Evolutionary conservation across 805 yeast species (phyloP), one percentile per base, ranked within the genome.

Genomic region (Cyberlindnera japonica): DNA sequence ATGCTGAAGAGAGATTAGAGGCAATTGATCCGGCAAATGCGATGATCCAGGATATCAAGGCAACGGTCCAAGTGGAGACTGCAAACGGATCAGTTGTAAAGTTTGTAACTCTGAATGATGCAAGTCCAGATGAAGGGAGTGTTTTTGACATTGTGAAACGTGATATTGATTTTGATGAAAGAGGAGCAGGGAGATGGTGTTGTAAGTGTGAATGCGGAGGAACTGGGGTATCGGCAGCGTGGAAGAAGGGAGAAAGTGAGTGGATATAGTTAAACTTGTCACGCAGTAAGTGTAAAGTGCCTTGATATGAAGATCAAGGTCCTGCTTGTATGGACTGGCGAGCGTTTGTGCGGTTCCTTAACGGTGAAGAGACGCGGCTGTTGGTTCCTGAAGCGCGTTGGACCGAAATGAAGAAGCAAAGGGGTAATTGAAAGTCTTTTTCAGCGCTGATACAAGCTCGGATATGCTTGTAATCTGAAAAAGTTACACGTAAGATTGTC

Each of bases 1-100:
- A 87, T 6, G 62, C 49, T 13, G 63, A 61, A 14, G 58, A 40
- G 5, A 47, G 15, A 14, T 69, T 69, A 6, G 78, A 59, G 1
- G 84, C 79, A 15, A 85, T 79, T 13, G 95, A 85, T 2, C 97
- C 97, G 2, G 83, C 95, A 40, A 93, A 72, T 9, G 95, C 86
- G 37, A 93, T 76, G 43, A 88, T 68, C 98, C 98, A 91, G 13
- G 95, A 77, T 19, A 88, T 70, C 3, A 72, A 48, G 1, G 89
- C 83, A 38, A 90, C 77, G 1, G 89, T 77, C 27, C 85, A 68
- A 6, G 96, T 83, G 14, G 93, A 74, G 25, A 89, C 70, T 36
- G 95, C 95, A 60, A 90, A 90, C 3, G 97, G 96, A 60, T 90
- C 95, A 22, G 87, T 79, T 17, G 80, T 59, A 44, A 86, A 67